Conservation (phyloP, 1,139 yeast genomes). For the Arxiozyma heterogenica region DNA sequence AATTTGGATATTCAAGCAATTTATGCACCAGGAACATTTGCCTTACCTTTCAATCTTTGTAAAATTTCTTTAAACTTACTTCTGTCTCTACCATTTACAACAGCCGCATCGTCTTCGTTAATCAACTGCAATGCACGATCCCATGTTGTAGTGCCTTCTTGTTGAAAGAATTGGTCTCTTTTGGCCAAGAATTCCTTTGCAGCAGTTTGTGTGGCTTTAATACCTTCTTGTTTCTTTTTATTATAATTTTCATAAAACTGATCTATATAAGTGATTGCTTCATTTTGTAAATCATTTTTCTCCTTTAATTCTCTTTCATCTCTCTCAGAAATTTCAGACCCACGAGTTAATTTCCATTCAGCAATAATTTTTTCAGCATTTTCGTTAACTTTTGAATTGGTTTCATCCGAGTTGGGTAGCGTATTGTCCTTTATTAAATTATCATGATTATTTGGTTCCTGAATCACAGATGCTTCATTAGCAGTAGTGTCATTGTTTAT, state of each 20-base stretch:
- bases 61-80: slow-evolving; percentile 62
- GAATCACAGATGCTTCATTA: slow-evolving; percentile 5
- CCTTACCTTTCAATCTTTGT: slow-evolving; percentile 57
- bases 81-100: slow-evolving; percentile 51
- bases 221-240: slow-evolving; percentile 65
- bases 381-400: background rate
- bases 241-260: slow-evolving; percentile 92
- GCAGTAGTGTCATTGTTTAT: slow-evolving; percentile 7
- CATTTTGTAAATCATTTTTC: slow-evolving; percentile 57
- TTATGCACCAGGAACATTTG: slow-evolving; percentile 65
- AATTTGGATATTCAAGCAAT: too few species aligned
- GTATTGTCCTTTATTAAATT: slow-evolving; percentile 9
- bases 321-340: slow-evolving; percentile 70
- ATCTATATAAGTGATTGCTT: slow-evolving; percentile 83
- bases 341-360: slow-evolving; percentile 83
- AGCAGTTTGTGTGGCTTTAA: slow-evolving; percentile 54
- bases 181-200: slow-evolving; percentile 66
- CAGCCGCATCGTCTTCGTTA: slow-evolving; percentile 36
- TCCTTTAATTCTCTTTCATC: slow-evolving; percentile 64
- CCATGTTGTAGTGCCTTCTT: slow-evolving; percentile 72
- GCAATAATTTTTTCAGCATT: slow-evolving; percentile 26
- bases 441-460: slow-evolving; percentile 12
- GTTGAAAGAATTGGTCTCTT: slow-evolving; percentile 66
- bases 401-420: slow-evolving; percentile 7
- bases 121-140: slow-evolving; percentile 58